Evolutionary conservation across 148 eudicot species (phyloP).

Genomic region (Silene latifolia): DNA sequence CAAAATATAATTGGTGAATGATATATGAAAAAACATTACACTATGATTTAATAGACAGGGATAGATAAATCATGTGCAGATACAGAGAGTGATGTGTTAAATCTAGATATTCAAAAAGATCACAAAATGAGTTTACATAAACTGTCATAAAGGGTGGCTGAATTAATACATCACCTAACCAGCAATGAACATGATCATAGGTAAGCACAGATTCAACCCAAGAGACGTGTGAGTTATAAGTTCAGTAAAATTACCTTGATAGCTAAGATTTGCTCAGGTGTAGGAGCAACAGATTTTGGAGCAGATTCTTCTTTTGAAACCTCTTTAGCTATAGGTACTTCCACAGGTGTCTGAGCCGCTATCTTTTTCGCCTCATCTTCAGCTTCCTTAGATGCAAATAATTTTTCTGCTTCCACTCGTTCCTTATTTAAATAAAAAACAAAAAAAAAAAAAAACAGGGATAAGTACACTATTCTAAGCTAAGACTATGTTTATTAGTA

Average conservation of each 20-base stretch:
- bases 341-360: conserved; percentile 64
- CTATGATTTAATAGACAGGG: too few relatives aligned
- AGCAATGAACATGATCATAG: background rate
- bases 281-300: conserved; percentile 72
- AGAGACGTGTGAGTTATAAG: background rate
- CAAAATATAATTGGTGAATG: too few relatives aligned
- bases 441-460: background rate
- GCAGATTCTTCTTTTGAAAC: conserved; percentile 58
- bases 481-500: background rate
- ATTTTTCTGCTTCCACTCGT: conserved; percentile 60
- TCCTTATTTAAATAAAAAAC: conserved; percentile 41
- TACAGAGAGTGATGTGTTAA: too few relatives aligned
- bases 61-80: too few relatives aligned
- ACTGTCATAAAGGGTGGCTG: too few relatives aligned
- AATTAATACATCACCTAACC: background rate
- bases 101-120: too few relatives aligned
- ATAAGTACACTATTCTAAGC: background rate
- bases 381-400: conserved; percentile 92
- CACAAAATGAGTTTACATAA: too few relatives aligned
- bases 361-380: conserved; percentile 69
- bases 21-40: too few relatives aligned
- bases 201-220: background rate
- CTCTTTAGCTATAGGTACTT: conserved; percentile 45
- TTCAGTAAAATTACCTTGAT: conserved; percentile 59
- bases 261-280: conserved; percentile 94